Evolutionary conservation across 176 grass and related monocot genomes (phyloP), one percentile per base, ranked within the genome.

Genomic region (Carex parvula): DNA sequence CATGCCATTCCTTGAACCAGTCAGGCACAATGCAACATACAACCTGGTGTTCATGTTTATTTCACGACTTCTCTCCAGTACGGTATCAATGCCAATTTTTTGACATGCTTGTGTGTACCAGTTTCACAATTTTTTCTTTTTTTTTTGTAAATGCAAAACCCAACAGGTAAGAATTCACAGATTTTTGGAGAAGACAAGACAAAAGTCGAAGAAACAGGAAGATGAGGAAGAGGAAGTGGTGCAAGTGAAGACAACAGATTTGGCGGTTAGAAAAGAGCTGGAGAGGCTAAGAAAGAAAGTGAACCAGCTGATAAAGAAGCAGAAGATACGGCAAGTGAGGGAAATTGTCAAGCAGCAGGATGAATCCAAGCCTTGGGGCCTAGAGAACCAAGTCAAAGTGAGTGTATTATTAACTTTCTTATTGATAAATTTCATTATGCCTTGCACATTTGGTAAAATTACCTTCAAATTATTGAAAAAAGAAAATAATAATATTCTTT

Each of bases 361-460:
- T 89, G 86, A 72, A 71, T 86, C 89, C 57, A 90, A 61, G 71
- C 93, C 96, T 79, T 99, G 96, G 96, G 93, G 96, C 87, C 93
- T 95, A 95, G 91, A 93, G 83, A 80, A 35, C 87, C 96, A 95
- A 76, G 91, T 91, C 71, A 95, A 93, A 92, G 96, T 99, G 68
- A 73, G 79, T 72, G 79, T 72, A 22, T 74, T 70, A 68, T 39
- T 73, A 37, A 69, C 13, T 35, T 58, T 44, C 42, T 60, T 70
- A 46, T 48, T 84, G 37, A 52, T 52, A 52, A 10, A 74, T 74
- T 52, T 26, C 4, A 50, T 52, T 39, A 57, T 78, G 50, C 52
- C 56, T 17, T 78, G 21, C 13, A 9, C 24, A 78, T 78, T n/a
- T 78, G 22, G 52, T 78, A 78, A 42, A 44, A 44, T 70, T 57